These are phyloP conservation scores for Setomelanomma holmii DNA, from an alignment of 2,329 filamentous ascomycete species.

Conservation along the genomic window DNA sequence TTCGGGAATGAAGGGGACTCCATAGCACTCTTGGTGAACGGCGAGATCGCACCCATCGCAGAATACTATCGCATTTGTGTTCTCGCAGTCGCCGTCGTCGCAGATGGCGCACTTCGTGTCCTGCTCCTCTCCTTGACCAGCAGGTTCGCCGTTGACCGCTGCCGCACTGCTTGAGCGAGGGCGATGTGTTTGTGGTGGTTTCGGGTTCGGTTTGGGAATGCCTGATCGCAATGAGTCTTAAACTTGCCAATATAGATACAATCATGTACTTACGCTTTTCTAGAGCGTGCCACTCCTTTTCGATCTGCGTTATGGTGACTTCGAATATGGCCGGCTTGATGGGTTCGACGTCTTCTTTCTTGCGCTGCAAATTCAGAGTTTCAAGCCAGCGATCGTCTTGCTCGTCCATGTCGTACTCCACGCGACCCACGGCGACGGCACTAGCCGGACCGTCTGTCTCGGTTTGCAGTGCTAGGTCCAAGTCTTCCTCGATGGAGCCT, in stretches of 20 bases:
- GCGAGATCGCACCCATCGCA: conserved; percentile 97
- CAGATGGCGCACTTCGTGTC: conserved; percentile 98
- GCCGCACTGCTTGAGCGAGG: conserved; percentile 92
- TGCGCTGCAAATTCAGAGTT: conserved; percentile 78
- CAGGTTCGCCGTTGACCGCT: conserved; percentile 91
- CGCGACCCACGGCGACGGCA: conserved; percentile 69
- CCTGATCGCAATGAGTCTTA: too few species aligned
- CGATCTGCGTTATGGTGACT: conserved; percentile 97
- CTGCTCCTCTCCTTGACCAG: conserved; percentile 83
- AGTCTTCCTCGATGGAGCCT: conserved; percentile 68
- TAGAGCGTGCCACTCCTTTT: conserved; percentile 96
- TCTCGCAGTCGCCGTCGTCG: conserved; percentile 99
- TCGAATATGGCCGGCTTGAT: conserved; percentile 96
- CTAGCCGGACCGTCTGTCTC: conserved; percentile 66
- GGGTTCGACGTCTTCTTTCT: conserved; percentile 74
- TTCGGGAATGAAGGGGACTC: conserved; percentile 97
- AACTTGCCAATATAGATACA: too few species aligned
- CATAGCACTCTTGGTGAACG: conserved; percentile 98
- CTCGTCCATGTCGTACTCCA: conserved; percentile 99
- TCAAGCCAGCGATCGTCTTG: conserved; percentile 98
- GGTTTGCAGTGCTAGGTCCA: conserved; percentile 63
- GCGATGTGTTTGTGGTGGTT: conserved; percentile 91
- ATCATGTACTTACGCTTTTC: conserved; percentile 74
- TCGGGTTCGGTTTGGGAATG: too few species aligned
- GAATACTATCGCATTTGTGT: conserved; percentile 98